phyloP scores from a whole-genome alignment of 1,139 yeast genomes.

The Yamadazyma trypodendri region DNA sequence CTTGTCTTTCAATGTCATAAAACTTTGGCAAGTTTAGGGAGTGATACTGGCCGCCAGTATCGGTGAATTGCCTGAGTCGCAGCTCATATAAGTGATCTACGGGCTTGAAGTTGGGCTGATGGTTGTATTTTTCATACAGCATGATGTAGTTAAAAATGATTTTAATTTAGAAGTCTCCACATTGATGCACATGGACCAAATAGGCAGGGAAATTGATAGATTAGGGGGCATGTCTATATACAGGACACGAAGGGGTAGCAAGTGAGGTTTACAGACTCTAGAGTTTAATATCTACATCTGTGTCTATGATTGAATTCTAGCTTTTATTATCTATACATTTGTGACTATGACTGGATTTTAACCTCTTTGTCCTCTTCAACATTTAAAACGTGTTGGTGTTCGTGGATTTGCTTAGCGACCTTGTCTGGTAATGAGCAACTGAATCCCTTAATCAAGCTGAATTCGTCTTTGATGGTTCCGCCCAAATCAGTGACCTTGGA shows the following conservation, averaged over 20 bases:
- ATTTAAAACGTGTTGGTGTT: slow-evolving; percentile 47
- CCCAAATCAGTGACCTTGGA: slow-evolving; percentile 46
- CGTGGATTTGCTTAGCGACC: slow-evolving; percentile 41
- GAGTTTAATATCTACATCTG: too few species aligned
- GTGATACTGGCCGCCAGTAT: slow-evolving; percentile 67
- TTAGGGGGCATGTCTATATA: background rate
- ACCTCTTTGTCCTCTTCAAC: slow-evolving; percentile 66
- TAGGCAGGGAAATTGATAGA: slow-evolving; percentile 1
- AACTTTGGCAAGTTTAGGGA: slow-evolving; percentile 78
- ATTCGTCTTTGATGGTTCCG: slow-evolving; percentile 64
- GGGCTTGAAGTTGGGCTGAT: slow-evolving; percentile 79
- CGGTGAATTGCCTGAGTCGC: slow-evolving; percentile 78
- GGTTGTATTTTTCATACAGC: slow-evolving; percentile 37
- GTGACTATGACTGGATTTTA: slow-evolving; percentile 23
- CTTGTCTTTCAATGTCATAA: slow-evolving; percentile 61
- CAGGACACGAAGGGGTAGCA: slow-evolving; percentile 2
- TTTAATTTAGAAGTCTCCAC: slow-evolving; percentile 3
- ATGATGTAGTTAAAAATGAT: slow-evolving; percentile 3
- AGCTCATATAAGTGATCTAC: slow-evolving; percentile 75
- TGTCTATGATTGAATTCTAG: too few species aligned
- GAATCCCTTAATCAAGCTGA: slow-evolving; percentile 67
- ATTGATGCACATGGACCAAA: slow-evolving; percentile 2
- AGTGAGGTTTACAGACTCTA: too few species aligned
- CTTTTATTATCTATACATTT: too few species aligned
- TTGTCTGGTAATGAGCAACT: slow-evolving; percentile 52